These are phyloP conservation scores for Saccharomyces kudriavzevii DNA, from an alignment of 805 yeast species.

Conservation along the genomic window DNA sequence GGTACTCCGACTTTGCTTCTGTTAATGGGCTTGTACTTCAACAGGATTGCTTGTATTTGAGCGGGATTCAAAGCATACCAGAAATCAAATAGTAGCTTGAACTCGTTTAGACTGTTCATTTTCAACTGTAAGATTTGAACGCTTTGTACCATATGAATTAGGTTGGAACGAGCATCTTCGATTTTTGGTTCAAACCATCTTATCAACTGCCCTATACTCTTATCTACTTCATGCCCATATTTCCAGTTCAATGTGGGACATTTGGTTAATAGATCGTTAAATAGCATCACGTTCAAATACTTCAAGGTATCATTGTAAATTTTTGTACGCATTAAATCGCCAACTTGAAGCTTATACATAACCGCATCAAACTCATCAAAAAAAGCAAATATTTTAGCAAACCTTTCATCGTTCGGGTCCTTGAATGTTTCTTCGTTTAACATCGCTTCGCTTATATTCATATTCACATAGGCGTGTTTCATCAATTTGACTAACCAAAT, in stretches of 20 bases:
- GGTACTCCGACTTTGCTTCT: conserved; percentile 7
- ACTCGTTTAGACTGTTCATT: conserved; percentile 7
- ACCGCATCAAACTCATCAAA: not conserved
- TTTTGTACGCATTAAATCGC: not conserved
- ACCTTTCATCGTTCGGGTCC: not conserved
- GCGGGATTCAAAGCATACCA: conserved; percentile 7
- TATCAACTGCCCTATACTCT: conserved; percentile 1
- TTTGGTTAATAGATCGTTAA: conserved; percentile 10
- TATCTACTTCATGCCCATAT: conserved; percentile 6
- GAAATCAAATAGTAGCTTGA: conserved; percentile 7
- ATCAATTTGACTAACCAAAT: not conserved
- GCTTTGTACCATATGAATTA: conserved; percentile 1
- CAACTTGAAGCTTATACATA: not conserved
- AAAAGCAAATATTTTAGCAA: not conserved
- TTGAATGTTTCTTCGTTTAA: not conserved
- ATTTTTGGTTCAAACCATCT: conserved; percentile 5
- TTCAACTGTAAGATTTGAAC: conserved; percentile 11
- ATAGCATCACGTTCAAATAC: conserved; percentile 6
- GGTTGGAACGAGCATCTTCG: not conserved
- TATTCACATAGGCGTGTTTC: not conserved
- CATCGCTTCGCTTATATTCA: not conserved
- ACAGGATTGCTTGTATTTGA: conserved; percentile 9
- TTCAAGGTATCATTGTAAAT: not conserved
- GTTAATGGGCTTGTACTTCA: conserved; percentile 8
- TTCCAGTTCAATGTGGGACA: conserved; percentile 8